Evolutionary conservation across 2,329 filamentous ascomycete genomes (phyloP).

Genomic region (Paracoccidioides brasiliensis): DNA sequence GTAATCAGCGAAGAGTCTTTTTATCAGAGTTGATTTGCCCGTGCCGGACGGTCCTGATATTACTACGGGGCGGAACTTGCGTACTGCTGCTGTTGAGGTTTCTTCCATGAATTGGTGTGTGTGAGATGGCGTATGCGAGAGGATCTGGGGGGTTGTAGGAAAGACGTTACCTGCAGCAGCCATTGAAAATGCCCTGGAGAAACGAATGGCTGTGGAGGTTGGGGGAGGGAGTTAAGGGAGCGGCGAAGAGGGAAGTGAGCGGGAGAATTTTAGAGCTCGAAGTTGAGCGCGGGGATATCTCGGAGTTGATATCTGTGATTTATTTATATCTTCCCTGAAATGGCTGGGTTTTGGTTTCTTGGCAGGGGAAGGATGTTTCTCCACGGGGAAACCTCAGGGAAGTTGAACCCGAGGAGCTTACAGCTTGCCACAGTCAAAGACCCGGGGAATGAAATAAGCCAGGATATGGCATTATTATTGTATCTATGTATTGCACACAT

Average conservation of each 20-base stretch:
- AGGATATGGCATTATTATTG: too few relatives aligned
- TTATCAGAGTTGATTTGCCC: constrained; percentile 32
- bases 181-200: background rate
- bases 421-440: too few relatives aligned
- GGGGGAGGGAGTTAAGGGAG: background rate
- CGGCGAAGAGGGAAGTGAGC: background rate
- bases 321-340: too few relatives aligned
- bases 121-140: background rate
- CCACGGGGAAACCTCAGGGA: too few relatives aligned
- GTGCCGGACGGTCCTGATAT: constrained; percentile 30
- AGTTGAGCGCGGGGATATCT: background rate
- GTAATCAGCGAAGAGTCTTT: constrained; percentile 28
- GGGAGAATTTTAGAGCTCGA: background rate
- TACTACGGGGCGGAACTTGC: constrained; percentile 28
- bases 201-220: background rate
- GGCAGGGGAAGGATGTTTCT: too few relatives aligned
- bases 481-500: too few relatives aligned
- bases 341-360: too few relatives aligned
- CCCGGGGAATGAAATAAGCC: too few relatives aligned
- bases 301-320: background rate
- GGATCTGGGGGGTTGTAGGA: background rate
- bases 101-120: background rate
- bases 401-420: too few relatives aligned
- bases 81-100: constrained; percentile 10
- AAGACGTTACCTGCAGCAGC: background rate